A percentile compares a stretch with the other conserved stretches of the same genome.
phyloP scores from a whole-genome alignment of 2,329 filamentous ascomycete species.

The Calcarisporium arbuscula region DNA sequence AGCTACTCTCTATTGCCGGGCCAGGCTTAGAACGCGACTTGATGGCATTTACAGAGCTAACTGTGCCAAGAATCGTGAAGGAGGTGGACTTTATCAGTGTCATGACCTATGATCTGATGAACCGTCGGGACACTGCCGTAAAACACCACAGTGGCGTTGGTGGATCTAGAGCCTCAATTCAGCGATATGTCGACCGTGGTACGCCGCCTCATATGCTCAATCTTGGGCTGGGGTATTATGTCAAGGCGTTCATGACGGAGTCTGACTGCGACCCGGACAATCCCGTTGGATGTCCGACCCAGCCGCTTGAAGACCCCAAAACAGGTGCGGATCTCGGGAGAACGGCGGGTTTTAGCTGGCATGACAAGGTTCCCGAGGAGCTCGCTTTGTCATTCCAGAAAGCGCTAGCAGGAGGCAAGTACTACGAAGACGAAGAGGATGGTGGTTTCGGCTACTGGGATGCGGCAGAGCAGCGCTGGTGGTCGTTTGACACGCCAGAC shows the following conservation, averaged over 20 bases:
- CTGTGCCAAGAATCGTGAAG: constrained; percentile 50
- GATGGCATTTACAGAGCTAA: constrained; percentile 57
- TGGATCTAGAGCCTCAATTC: constrained; percentile 46
- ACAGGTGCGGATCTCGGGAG: constrained; percentile 52
- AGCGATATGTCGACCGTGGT: constrained; percentile 53
- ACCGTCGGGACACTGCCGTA: constrained; percentile 58
- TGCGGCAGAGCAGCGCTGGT: constrained; percentile 52
- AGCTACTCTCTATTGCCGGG: constrained; percentile 61
- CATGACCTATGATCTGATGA: constrained; percentile 66
- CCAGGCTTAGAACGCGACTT: constrained; percentile 60
- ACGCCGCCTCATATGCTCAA: constrained; percentile 48
- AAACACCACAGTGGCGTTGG: constrained; percentile 59
- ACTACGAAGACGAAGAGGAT: constrained; percentile 50
- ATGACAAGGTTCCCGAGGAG: constrained; percentile 46
- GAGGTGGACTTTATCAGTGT: constrained; percentile 62
- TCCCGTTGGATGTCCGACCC: constrained; percentile 49
- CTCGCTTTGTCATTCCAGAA: constrained; percentile 50
- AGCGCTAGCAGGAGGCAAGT: constrained; percentile 45
- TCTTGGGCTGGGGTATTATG: constrained; percentile 61
- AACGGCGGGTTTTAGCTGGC: constrained; percentile 55
- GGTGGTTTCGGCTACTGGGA: constrained; percentile 70
- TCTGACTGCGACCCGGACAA: constrained; percentile 29
- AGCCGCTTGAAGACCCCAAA: constrained; percentile 49
- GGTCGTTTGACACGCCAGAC: constrained; percentile 64
- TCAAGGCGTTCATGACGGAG: constrained; percentile 55